Percentiles rank a stretch among this genome's conserved stretches.
phyloP scores from a whole-genome alignment of 371 early-diverging fungal genomes.

The Rhizopus arrhizus region DNA sequence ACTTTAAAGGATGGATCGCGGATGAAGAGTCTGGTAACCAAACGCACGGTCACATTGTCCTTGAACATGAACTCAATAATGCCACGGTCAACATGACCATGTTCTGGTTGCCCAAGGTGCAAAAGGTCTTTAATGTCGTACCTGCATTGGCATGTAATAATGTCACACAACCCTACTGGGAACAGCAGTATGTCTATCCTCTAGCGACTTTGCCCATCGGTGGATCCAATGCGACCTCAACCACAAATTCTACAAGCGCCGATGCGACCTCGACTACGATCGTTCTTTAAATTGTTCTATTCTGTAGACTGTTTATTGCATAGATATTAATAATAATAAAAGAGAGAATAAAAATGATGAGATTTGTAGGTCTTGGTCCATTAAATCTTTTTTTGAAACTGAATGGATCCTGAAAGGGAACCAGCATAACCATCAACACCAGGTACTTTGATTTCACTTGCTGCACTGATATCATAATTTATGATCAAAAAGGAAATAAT shows the following conservation, averaged over 20 bases:
- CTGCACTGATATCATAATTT: conserved; percentile 20
- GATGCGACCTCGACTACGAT: no score
- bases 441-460: conserved; percentile 7
- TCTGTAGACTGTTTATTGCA: no score
- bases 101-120: conserved; percentile 48
- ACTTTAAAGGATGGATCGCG: conserved; percentile 43
- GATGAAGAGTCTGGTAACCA: conserved; percentile 38
- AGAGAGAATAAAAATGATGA: no score
- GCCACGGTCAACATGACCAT: conserved; percentile 47
- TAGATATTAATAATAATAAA: no score
- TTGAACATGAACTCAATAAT: conserved; percentile 54
- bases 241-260: no score
- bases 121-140: conserved; percentile 44
- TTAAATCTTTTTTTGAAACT: conserved; percentile 5
- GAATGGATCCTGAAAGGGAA: not conserved
- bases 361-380: no score
- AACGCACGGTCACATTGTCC: conserved; percentile 43
- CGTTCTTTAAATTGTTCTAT: no score
- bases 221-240: no score
- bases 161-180: conserved; percentile 14
- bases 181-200: no score
- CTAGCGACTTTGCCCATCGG: no score
- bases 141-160: conserved; percentile 56
- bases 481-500: conserved; percentile 21
- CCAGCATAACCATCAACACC: not conserved